phyloP scores from a whole-genome alignment of 225 moss, liverwort and hornwort genomes.

The Bryoerythrophyllum caledonicum region DNA sequence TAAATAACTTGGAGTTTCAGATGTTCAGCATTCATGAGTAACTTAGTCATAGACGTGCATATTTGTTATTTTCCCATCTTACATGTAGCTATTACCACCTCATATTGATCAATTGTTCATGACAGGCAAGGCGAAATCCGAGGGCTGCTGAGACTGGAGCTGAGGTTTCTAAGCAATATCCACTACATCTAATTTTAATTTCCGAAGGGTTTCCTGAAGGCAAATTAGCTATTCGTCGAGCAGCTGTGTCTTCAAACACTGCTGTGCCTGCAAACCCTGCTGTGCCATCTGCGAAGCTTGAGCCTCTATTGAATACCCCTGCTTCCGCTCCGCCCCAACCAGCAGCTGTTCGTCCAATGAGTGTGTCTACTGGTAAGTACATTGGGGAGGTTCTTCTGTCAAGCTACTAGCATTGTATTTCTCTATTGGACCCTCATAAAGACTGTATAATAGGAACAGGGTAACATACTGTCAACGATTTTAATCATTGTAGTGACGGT shows the following conservation, averaged over 20 bases:
- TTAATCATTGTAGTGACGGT: too few relatives aligned
- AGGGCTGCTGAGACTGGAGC: conserved; percentile 48
- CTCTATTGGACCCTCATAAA: too few relatives aligned
- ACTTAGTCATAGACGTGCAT: too few relatives aligned
- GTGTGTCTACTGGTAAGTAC: conserved; percentile 45
- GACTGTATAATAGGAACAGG: too few relatives aligned
- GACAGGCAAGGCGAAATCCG: conserved; percentile 72
- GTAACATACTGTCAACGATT: too few relatives aligned
- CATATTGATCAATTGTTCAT: conserved; percentile 15
- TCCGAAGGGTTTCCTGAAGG: conserved; percentile 88
- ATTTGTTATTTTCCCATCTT: too few relatives aligned
- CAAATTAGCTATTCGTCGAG: conserved; percentile 67
- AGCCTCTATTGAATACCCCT: conserved; percentile 53
- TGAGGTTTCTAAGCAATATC: conserved; percentile 71
- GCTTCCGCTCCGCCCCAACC: conserved; percentile 52
- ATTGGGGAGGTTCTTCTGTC: not conserved
- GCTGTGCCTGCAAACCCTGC: conserved; percentile 46
- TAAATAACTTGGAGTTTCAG: too few relatives aligned
- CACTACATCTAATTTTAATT: conserved; percentile 72
- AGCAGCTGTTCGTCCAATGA: conserved; percentile 63
- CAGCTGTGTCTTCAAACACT: conserved; percentile 48
- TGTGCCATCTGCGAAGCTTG: conserved; percentile 57
- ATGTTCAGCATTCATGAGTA: too few relatives aligned
- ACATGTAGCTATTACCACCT: conserved; percentile 10
- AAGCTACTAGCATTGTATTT: too few relatives aligned